Evolutionary conservation across 164 flowering plant species (phyloP).

Genomic region (Piper betle): DNA sequence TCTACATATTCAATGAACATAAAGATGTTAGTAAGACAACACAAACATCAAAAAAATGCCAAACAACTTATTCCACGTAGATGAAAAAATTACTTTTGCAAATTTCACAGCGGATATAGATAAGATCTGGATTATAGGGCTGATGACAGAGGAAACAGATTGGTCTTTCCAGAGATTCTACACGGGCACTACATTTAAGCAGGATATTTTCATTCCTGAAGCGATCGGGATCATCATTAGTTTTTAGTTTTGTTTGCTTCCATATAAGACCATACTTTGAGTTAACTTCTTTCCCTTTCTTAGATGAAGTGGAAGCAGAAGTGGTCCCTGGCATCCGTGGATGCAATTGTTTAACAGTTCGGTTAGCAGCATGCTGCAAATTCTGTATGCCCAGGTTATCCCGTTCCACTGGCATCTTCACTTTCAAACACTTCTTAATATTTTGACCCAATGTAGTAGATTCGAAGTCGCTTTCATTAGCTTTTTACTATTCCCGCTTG

Average conservation of each 20-base stretch:
- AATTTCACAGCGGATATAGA: constrained; percentile 64
- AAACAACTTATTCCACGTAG: not conserved
- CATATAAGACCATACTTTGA: constrained; percentile 47
- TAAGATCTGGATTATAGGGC: constrained; percentile 58
- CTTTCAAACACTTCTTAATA: constrained; percentile 27
- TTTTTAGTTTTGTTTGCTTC: constrained; percentile 39
- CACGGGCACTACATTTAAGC: constrained; percentile 23
- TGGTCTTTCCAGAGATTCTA: constrained; percentile 16
- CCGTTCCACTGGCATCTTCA: not conserved
- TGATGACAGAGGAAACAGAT: constrained; percentile 48
- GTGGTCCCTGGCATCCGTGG: constrained; percentile 12
- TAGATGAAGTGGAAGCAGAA: constrained; percentile 14
- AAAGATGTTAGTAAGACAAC: not conserved
- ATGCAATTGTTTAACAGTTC: constrained; percentile 3
- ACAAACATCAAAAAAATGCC: not conserved
- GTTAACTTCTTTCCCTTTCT: constrained; percentile 13
- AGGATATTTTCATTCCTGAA: constrained; percentile 56
- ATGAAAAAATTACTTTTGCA: constrained; percentile 53
- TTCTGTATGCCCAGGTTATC: no score
- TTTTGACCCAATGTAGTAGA: constrained; percentile 11
- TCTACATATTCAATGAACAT: constrained; percentile 26
- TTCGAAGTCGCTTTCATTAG: not conserved
- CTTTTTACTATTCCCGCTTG: constrained; percentile 3
- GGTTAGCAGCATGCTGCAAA: not conserved
- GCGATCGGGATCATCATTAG: constrained; percentile 22